phyloP scores from a whole-genome alignment of 2,329 filamentous ascomycete genomes.

The Colletotrichum incanum region DNA sequence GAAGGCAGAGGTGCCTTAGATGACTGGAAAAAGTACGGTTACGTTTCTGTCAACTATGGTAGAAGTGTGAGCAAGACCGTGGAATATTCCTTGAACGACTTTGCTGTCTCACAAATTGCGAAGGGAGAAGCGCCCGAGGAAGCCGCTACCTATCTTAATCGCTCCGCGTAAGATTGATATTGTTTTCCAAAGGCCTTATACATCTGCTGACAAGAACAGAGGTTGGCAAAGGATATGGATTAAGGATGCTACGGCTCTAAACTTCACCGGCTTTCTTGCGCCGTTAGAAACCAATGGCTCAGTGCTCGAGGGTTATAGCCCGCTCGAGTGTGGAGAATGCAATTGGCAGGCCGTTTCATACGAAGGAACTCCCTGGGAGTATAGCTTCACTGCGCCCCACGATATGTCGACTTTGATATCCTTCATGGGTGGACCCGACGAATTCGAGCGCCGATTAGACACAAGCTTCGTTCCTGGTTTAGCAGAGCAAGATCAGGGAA shows the following conservation, averaged over 20 bases:
- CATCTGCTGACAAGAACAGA: not conserved
- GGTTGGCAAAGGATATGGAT: conserved; percentile 77
- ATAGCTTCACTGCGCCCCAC: conserved; percentile 72
- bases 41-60: conserved; percentile 68
- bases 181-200: not conserved
- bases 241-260: conserved; percentile 58
- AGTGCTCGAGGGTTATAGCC: conserved; percentile 60
- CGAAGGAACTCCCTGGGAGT: conserved; percentile 64
- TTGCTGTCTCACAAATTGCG: conserved; percentile 69
- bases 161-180: conserved; percentile 54
- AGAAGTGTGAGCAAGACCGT: conserved; percentile 69
- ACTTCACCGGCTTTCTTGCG: conserved; percentile 71
- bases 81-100: conserved; percentile 74
- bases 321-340: conserved; percentile 67
- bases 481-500: conserved; percentile 65
- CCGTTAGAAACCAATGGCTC: conserved; percentile 66
- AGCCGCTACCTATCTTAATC: conserved; percentile 65
- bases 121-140: conserved; percentile 66
- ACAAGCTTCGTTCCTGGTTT: conserved; percentile 51
- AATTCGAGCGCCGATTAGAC: conserved; percentile 66
- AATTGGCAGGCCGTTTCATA: conserved; percentile 70
- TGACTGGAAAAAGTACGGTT: conserved; percentile 71
- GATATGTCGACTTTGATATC: conserved; percentile 69
- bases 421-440: conserved; percentile 64
- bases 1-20: conserved; percentile 71